Evolutionary conservation across 2,329 filamentous ascomycete species (phyloP), one percentile per base, ranked within the genome.

Genomic region (Trichoderma semiorbis): DNA sequence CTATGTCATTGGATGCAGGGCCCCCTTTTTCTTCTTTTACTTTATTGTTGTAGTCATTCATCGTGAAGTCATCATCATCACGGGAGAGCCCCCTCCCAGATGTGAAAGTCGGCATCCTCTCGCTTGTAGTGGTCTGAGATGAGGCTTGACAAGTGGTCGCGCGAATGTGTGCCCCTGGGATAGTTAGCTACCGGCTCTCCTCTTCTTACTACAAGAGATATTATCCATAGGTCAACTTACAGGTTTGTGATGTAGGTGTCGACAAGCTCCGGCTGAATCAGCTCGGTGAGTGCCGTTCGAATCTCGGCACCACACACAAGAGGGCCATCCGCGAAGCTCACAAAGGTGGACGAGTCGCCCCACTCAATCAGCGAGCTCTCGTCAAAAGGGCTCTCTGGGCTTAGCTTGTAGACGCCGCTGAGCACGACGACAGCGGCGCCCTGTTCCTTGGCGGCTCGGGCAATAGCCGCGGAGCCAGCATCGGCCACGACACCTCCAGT

Each of bases 341-440:
- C 89, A 71, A 94, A 91, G 75, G 88, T 91, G 69, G 91, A 90
- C 1, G 94, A 90, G 79, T 95, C 91, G 18, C 94, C 95, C 83
- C 94, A 94, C 82, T 98, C 95, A 72, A 97, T 92, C 73, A 97
- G 84, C 5, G 90, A 89, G 74, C 94, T 92, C 68, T 92, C 91
- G 77, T 96, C 91, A 77, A 94, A 95, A 1, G 94, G 92, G 77
- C 94, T 95, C 72, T 97, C 91, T 0, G 96, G 95, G 76, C 93
- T 97, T 70, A 99, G 88, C 82, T 97, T 97, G 85, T 98, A 98
- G 24, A 98, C 91, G 36, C 94, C 95, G 67, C 92, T 93, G 57
- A 99, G 88, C 3, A 97, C 93, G 28, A 98, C 91, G 21, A 99
- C 95, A 0, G 94, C 92, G 28, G 92, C 93, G 75, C 91, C 90